These are phyloP conservation scores for Ogataea zsoltii DNA, from an alignment of 805 yeast species.

Conservation along the genomic window DNA sequence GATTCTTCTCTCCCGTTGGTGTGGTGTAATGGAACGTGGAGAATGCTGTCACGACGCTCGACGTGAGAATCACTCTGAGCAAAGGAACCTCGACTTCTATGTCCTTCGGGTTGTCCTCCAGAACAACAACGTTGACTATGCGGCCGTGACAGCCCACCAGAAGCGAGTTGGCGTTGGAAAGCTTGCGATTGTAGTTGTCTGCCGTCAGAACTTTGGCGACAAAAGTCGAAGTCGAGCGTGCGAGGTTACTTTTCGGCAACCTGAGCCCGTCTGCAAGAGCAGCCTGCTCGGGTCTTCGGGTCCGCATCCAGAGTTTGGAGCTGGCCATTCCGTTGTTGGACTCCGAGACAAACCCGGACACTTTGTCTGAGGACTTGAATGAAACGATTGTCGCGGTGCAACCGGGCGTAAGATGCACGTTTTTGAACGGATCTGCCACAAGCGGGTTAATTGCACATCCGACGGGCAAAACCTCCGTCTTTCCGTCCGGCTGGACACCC, in stretches of 20 bases:
- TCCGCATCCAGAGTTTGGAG: conserved; percentile 15
- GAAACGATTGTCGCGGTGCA: conserved; percentile 38
- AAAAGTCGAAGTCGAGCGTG: conserved; percentile 36
- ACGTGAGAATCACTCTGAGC: conserved; percentile 42
- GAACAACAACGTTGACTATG: conserved; percentile 46
- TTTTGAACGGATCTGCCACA: conserved; percentile 51
- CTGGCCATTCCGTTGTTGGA: conserved; percentile 1
- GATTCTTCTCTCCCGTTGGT: conserved; percentile 33
- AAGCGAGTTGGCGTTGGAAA: conserved; percentile 32
- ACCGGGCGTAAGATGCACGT: conserved; percentile 57
- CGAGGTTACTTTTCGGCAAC: conserved; percentile 33
- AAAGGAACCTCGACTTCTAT: conserved; percentile 47
- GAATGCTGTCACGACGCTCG: conserved; percentile 42
- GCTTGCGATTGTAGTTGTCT: conserved; percentile 33
- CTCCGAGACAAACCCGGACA: neutral
- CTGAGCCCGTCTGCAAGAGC: conserved; percentile 21
- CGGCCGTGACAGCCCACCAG: conserved; percentile 51
- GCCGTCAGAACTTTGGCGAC: conserved; percentile 34
- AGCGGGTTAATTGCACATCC: conserved; percentile 58
- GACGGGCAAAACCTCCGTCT: conserved; percentile 39
- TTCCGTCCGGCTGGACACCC: conserved; percentile 34
- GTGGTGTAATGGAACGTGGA: conserved; percentile 32
- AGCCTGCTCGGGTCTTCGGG: conserved; percentile 12
- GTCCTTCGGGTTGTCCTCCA: conserved; percentile 38
- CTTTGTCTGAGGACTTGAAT: conserved; percentile 18